Percentiles rank a stretch among this genome's conserved stretches.
These are phyloP conservation scores for Phanerodontia chrysosporium DNA, from an alignment of 768 basidiomycete genomes.

Conservation along the genomic window DNA sequence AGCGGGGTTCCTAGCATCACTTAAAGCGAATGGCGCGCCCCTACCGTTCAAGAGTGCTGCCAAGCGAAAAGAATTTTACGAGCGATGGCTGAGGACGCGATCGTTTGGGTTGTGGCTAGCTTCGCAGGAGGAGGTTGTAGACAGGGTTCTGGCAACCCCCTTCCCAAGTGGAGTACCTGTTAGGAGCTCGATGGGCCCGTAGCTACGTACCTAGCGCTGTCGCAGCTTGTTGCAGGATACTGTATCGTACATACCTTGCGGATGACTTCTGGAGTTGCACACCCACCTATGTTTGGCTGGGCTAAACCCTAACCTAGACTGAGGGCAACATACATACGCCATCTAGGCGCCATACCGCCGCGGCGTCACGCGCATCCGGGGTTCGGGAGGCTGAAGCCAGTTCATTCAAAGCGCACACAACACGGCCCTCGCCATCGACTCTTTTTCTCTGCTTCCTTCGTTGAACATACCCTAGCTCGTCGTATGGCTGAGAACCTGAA, in stretches of 20 bases:
- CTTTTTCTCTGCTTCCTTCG: not conserved
- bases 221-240: too few relatives aligned
- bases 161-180: not conserved
- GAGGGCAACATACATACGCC: not conserved
- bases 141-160: slow-evolving; percentile 40
- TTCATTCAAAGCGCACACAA: not conserved
- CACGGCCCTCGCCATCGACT: not conserved
- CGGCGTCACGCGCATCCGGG: not conserved
- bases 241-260: too few relatives aligned
- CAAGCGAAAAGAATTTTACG: slow-evolving; percentile 71
- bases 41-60: slow-evolving; percentile 70
- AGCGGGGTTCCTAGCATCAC: slow-evolving; percentile 63
- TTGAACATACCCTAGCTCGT: not conserved
- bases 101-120: slow-evolving; percentile 80
- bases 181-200: not conserved
- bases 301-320: not conserved
- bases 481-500: slow-evolving; percentile 23
- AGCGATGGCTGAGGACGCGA: slow-evolving; percentile 69
- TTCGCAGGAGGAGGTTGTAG: slow-evolving; percentile 68
- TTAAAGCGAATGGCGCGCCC: slow-evolving; percentile 65
- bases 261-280: too few relatives aligned
- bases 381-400: not conserved
- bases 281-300: too few relatives aligned
- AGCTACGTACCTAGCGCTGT: too few relatives aligned
- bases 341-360: slow-evolving; percentile 5